Evolutionary conservation across 257 asterid species (phyloP).

Genomic region (Solanum microdontum): DNA sequence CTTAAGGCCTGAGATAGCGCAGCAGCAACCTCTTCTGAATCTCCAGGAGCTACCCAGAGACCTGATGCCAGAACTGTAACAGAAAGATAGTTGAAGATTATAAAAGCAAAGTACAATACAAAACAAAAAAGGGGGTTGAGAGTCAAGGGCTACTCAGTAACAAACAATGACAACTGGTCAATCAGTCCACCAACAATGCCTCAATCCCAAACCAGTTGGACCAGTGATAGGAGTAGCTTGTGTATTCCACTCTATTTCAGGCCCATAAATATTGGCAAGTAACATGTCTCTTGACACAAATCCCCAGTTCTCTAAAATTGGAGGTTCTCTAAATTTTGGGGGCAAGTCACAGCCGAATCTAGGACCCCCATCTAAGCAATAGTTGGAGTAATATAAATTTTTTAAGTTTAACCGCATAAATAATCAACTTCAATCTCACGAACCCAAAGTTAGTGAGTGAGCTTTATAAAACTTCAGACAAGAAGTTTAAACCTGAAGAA

Average conservation of each 20-base stretch:
- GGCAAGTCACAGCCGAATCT: neutral
- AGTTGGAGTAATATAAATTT: neutral
- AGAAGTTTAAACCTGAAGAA: neutral
- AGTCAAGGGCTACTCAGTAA: neutral
- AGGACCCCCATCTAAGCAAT: neutral
- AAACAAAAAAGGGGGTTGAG: neutral
- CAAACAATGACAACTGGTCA: neutral
- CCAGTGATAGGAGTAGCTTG: neutral
- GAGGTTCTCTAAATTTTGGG: neutral
- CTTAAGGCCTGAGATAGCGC: conserved; percentile 94
- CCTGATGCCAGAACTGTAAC: conserved; percentile 79
- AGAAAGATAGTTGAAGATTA: neutral
- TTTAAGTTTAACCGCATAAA: neutral
- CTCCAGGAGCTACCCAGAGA: conserved; percentile 99
- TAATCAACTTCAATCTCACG: neutral
- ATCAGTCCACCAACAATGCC: neutral
- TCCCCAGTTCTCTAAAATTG: neutral
- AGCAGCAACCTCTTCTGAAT: conserved; percentile 92
- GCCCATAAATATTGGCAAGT: neutral
- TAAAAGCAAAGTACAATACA: neutral
- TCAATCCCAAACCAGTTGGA: neutral
- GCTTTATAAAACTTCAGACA: neutral
- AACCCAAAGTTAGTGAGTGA: neutral
- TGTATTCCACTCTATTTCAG: neutral
- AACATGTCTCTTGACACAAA: neutral